Conservation (phyloP, 495 filamentous ascomycete species). For the Pseudevernia furfuracea region DNA sequence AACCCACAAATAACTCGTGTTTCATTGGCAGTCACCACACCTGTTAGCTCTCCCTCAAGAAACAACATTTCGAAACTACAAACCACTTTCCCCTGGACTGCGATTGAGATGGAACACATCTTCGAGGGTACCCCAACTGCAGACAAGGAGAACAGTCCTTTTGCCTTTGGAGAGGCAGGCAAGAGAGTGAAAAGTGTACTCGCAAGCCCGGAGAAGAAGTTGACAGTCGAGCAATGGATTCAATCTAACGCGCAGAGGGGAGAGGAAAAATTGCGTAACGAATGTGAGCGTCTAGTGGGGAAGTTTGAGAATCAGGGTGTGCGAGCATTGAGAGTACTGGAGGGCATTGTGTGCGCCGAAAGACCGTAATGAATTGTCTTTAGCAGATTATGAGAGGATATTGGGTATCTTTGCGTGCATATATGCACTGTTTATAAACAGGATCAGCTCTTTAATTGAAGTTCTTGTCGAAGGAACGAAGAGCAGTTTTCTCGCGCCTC, state of each 20-base stretch:
- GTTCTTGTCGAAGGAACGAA: not conserved
- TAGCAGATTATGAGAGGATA: not conserved
- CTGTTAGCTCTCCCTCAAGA: conserved; percentile 57
- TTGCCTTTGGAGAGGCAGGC: conserved; percentile 31
- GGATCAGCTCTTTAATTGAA: not conserved
- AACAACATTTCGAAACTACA: conserved; percentile 50
- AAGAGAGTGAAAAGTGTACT: conserved; percentile 50
- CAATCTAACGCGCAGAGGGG: conserved; percentile 67
- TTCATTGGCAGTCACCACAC: conserved; percentile 50
- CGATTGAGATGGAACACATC: conserved; percentile 61
- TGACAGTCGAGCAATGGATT: conserved; percentile 94
- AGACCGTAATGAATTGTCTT: not conserved
- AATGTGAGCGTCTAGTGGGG: conserved; percentile 74
- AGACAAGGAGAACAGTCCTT: conserved; percentile 46
- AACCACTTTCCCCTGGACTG: conserved; percentile 60
- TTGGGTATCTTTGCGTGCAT: not conserved
- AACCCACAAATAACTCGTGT: conserved; percentile 34
- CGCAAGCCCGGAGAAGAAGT: conserved; percentile 69
- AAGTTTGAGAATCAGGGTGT: conserved; percentile 76
- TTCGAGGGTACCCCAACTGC: conserved; percentile 38
- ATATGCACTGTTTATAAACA: not conserved
- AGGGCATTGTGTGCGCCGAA: conserved; percentile 52
- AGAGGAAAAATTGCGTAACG: conserved; percentile 65
- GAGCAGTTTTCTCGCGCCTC: not conserved
- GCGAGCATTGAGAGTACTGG: conserved; percentile 65